phyloP scores from a whole-genome alignment of 306 rosid genomes.

The Clitoria ternatea region DNA sequence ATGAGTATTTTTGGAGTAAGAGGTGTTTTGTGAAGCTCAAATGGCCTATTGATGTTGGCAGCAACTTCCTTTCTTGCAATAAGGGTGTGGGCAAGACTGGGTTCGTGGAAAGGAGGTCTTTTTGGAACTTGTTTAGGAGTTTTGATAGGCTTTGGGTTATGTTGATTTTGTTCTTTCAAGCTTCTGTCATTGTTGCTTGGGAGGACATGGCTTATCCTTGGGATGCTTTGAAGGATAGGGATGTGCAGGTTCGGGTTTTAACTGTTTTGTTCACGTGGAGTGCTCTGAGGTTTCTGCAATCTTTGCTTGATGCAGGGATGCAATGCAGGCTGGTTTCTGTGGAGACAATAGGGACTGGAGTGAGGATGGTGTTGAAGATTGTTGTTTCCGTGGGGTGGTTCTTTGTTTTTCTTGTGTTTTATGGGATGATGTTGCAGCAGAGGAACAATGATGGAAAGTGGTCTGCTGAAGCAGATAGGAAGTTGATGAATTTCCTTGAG shows the following conservation, averaged over 20 bases:
- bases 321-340: slow-evolving; percentile 65
- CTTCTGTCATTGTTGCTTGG: slow-evolving; percentile 72
- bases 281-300: slow-evolving; percentile 61
- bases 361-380: slow-evolving; percentile 65
- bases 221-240: slow-evolving; percentile 40
- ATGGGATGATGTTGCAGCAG: slow-evolving; percentile 58
- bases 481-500: slow-evolving; percentile 45
- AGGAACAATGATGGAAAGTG: slow-evolving; percentile 43
- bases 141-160: slow-evolving; percentile 83
- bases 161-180: slow-evolving; percentile 76
- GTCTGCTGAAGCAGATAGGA: slow-evolving; percentile 55
- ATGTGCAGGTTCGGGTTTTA: slow-evolving; percentile 51
- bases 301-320: slow-evolving; percentile 67
- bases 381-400: slow-evolving; percentile 63
- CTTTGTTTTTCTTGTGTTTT: slow-evolving; percentile 47
- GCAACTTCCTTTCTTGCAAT: slow-evolving; percentile 40
- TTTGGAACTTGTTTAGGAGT: slow-evolving; percentile 80
- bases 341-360: slow-evolving; percentile 50
- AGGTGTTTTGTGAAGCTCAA: slow-evolving; percentile 65
- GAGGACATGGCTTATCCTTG: slow-evolving; percentile 44
- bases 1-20: slow-evolving; percentile 80
- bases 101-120: slow-evolving; percentile 79
- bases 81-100: slow-evolving; percentile 75
- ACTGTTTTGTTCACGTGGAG: slow-evolving; percentile 77
- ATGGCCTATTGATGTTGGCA: slow-evolving; percentile 70